Evolutionary conservation across 257 asterid species (phyloP).

Genomic region (Solanum habrochaites): DNA sequence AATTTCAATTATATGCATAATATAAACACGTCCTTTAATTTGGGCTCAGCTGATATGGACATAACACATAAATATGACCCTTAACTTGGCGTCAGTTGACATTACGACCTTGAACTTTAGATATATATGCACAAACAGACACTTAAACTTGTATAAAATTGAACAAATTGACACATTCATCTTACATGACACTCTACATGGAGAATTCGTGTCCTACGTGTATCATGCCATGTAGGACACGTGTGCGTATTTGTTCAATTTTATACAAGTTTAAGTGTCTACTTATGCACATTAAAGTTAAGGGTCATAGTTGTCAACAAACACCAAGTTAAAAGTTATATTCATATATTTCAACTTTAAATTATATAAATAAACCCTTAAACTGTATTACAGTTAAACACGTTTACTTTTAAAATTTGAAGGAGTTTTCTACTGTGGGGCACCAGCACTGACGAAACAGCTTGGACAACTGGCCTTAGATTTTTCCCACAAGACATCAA

Average conservation of each 20-base stretch:
- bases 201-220: not conserved
- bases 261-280: too few relatives aligned
- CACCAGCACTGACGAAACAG: slow-evolving; percentile 46
- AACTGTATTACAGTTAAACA: too few relatives aligned
- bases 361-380: too few relatives aligned
- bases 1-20: not conserved
- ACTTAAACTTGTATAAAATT: not conserved
- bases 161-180: too few relatives aligned
- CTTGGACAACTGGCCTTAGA: slow-evolving; percentile 50
- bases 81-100: fast-evolving
- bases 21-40: not conserved
- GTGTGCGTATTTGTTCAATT: too few relatives aligned
- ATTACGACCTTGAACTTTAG: too few relatives aligned
- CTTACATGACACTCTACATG: too few relatives aligned
- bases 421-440: slow-evolving; percentile 74
- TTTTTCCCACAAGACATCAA: slow-evolving; percentile 44
- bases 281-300: too few relatives aligned
- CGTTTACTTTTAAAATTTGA: not conserved
- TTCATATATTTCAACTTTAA: too few relatives aligned
- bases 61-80: fast-evolving
- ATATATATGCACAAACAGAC: not conserved
- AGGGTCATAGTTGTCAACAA: too few relatives aligned
- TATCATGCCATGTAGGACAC: not conserved
- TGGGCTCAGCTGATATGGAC: not conserved
- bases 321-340: too few relatives aligned